Percentiles rank a stretch among this genome's conserved stretches.
phyloP scores from a whole-genome alignment of 1,284 basidiomycete genomes.

The Puccinia polysora region DNA sequence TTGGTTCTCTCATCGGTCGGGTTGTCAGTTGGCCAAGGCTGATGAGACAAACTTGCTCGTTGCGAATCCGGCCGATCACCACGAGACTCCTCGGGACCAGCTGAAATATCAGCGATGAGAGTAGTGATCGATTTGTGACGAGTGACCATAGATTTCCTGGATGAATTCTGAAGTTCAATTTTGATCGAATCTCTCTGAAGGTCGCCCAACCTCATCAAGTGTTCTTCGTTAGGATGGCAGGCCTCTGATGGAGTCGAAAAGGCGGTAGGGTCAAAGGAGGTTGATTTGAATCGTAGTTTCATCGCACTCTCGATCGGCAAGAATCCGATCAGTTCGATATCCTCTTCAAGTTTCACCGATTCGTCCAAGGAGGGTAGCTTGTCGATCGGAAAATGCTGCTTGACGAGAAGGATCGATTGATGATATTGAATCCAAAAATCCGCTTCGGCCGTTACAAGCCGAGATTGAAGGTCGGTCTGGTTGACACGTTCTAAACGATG shows the following conservation, averaged over 20 bases:
- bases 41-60: neutral
- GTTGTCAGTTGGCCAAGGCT: neutral
- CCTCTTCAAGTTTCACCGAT: conserved; percentile 74
- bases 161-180: conserved; percentile 54
- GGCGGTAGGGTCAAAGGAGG: neutral
- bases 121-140: no score
- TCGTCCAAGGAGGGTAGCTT: conserved; percentile 61
- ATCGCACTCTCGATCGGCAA: conserved; percentile 66
- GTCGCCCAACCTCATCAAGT: conserved; percentile 86
- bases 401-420: conserved; percentile 64
- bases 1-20: neutral
- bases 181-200: conserved; percentile 69
- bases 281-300: conserved; percentile 22
- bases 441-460: conserved; percentile 48
- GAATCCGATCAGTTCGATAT: conserved; percentile 82
- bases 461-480: neutral
- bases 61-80: neutral
- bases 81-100: neutral
- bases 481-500: conserved; percentile 3
- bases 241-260: conserved; percentile 47
- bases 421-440: conserved; percentile 71
- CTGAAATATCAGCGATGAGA: neutral
- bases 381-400: conserved; percentile 65
- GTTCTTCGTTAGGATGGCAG: conserved; percentile 86
- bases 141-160: conserved; percentile 5